Conservation (phyloP, 116 monocot species). For the Dioscorea cayenensis region DNA sequence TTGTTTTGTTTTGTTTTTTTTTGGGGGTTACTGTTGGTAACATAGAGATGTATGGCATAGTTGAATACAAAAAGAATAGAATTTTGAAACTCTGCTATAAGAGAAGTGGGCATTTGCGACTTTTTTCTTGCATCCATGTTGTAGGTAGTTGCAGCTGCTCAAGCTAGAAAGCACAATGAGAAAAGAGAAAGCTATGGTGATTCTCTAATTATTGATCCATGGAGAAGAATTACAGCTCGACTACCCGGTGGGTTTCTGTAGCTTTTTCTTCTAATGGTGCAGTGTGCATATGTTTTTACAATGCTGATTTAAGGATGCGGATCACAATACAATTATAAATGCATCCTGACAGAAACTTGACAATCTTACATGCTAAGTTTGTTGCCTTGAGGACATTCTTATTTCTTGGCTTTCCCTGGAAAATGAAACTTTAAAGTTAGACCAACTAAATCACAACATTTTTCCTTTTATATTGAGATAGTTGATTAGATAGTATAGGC, state of each 20-base stretch:
- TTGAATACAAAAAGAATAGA: too few species aligned
- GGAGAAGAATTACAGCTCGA: slow-evolving; percentile 69
- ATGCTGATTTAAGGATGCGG: too few species aligned
- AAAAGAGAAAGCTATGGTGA: slow-evolving; percentile 95
- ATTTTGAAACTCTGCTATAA: too few species aligned
- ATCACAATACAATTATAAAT: too few species aligned
- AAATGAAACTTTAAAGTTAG: too few species aligned
- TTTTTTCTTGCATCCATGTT: background rate
- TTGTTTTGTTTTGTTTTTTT: too few species aligned
- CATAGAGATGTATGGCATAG: background rate
- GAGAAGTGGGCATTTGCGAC: too few species aligned
- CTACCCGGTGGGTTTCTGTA: slow-evolving; percentile 49
- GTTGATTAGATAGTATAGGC: too few species aligned
- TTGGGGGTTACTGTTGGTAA: background rate
- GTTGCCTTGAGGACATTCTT: background rate
- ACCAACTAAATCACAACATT: too few species aligned
- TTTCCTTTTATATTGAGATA: too few species aligned
- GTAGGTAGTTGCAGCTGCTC: slow-evolving; percentile 88
- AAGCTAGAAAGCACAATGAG: slow-evolving; percentile 79
- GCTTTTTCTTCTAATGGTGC: background rate
- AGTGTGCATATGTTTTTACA: background rate
- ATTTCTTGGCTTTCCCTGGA: background rate
- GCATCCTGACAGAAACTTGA: too few species aligned
- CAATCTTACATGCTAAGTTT: too few species aligned
- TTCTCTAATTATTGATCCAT: slow-evolving; percentile 90